Conservation (phyloP, 805 yeast species). For the Myxozyma mucilagina region DNA sequence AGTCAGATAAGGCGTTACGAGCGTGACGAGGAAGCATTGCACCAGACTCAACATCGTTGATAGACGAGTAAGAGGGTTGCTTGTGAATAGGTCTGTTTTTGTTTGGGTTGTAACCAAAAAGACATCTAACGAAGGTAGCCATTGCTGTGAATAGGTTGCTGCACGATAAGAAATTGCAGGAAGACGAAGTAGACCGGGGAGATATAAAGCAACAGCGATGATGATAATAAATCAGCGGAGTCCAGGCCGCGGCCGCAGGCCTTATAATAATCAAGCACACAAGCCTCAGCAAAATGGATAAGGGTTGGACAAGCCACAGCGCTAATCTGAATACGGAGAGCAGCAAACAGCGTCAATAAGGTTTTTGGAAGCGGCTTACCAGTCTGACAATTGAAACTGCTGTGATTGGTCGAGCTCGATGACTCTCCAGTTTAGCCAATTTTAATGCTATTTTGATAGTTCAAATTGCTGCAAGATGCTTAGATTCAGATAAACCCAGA, state of each 20-base stretch:
- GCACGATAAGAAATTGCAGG: not conserved
- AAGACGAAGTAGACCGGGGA: not conserved
- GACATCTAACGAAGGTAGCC: conserved; percentile 26
- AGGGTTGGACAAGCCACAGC: not conserved
- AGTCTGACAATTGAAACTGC: conserved; percentile 4
- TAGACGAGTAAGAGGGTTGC: conserved; percentile 8
- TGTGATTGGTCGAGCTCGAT: conserved; percentile 17
- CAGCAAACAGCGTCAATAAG: conserved; percentile 4
- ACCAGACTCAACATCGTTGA: conserved; percentile 14
- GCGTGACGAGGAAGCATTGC: conserved; percentile 1
- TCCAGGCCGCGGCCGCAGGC: conserved; percentile 4
- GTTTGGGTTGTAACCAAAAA: conserved; percentile 24
- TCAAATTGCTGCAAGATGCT: too few species aligned
- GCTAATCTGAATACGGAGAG: conserved; percentile 12
- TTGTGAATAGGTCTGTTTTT: not conserved
- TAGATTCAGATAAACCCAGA: too few species aligned
- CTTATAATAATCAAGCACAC: not conserved
- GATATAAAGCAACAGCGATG: not conserved
- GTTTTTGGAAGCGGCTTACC: not conserved
- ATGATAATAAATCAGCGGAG: not conserved
- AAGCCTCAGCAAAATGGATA: not conserved
- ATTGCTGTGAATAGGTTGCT: conserved; percentile 4
- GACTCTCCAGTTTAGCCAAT: not conserved
- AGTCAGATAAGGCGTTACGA: not conserved
- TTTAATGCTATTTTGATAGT: too few species aligned